Evolutionary conservation across 1,139 yeast species (phyloP), one percentile per base, ranked within the genome.

Genomic region (Candida smagusa): DNA sequence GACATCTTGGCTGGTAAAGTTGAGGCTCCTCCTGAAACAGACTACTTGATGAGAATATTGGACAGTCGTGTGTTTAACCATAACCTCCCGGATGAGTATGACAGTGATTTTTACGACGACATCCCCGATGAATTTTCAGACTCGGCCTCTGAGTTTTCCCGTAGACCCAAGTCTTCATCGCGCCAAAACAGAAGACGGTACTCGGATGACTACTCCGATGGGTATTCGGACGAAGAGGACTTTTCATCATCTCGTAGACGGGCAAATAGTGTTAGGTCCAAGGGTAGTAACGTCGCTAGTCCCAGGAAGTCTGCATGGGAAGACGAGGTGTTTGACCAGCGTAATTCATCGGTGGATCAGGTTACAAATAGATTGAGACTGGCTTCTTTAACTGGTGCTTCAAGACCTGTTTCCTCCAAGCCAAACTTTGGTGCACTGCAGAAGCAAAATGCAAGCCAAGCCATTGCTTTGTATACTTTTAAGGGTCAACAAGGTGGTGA

Each of bases 11-110:
- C 84, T 7, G 98, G 98, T 28, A 76, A 84, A 49, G 88, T 90
- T 12, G 95, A 89, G 35, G 77, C 95, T 3, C 97, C 98, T 1
- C 92, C 96, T 25, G 92, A 86, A n/a, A 84, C 89, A 50, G 97
- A 89, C 47, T 76, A 95, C 8, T 73, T 92, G 45, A 83, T 88
- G 79, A 76, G 96, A 53, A 84, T 92, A 7, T 73, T 92, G 47
- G 92, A 88, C 48, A 80, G 94, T 30, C 76, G 94, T 50, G 96
- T 87, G 1, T 92, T 92, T 71, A 79, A 79, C 49, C 78, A 77
- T 53, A 71, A 74, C 45, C 54, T 70, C 34, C 61, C 70, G 12
- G 68, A 73, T 36, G 80, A 75, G 46, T 54, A 51, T 39, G 79
- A 79, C 48, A 74, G 74, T 46, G 80, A 80, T 45, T 79, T 77